Evolutionary conservation across 176 grass and related monocot species (phyloP).

Genomic region (Pontederia paniculata): DNA sequence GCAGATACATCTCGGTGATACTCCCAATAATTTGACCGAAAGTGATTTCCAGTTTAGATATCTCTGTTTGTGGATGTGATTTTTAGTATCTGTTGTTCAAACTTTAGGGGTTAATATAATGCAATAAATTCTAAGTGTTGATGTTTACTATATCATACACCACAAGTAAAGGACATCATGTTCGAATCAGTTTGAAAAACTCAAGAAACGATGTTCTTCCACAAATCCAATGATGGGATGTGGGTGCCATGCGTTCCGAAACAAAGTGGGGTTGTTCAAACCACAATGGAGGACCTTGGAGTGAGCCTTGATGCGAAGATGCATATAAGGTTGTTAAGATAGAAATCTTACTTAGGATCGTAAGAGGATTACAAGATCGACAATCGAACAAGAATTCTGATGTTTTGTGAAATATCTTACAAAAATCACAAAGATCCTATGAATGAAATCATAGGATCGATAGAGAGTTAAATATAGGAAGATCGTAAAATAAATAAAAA

Average conservation of each 20-base stretch:
- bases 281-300: conserved; percentile 77
- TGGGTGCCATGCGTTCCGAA: conserved; percentile 92
- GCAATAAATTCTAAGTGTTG: background rate
- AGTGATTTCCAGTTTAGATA: conserved; percentile 93
- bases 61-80: conserved; percentile 89
- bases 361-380: too few relatives aligned
- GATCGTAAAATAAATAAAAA: too few relatives aligned
- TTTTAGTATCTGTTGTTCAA: background rate
- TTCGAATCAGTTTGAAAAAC: conserved; percentile 96
- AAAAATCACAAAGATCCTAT: too few relatives aligned
- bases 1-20: conserved; percentile 96
- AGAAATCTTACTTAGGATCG: too few relatives aligned
- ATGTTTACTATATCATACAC: conserved; percentile 4
- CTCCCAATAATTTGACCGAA: conserved; percentile 74
- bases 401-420: too few relatives aligned
- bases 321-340: too few relatives aligned
- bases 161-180: conserved; percentile 88
- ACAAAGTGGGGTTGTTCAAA: conserved; percentile 65
- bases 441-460: too few relatives aligned
- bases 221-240: conserved; percentile 42
- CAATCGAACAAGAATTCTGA: too few relatives aligned
- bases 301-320: conserved; percentile 55
- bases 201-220: conserved; percentile 94
- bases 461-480: too few relatives aligned
- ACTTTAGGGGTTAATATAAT: background rate